These are phyloP conservation scores for Penicillium maclennaniae DNA, from an alignment of 495 filamentous ascomycete species.

Conservation along the genomic window DNA sequence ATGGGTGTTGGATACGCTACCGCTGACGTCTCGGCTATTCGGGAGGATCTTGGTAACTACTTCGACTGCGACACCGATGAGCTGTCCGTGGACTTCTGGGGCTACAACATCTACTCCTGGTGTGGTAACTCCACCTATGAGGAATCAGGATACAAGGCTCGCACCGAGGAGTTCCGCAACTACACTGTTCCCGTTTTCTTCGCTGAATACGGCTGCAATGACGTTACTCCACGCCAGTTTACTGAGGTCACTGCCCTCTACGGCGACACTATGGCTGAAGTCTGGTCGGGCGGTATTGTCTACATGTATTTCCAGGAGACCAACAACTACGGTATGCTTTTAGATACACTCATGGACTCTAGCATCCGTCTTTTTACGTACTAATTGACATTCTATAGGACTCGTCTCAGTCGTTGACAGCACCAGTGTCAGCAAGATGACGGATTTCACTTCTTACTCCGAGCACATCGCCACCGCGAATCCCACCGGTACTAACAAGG, in stretches of 20 bases:
- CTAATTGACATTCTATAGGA: slow-evolving; percentile 31
- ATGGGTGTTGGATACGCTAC: slow-evolving; percentile 95
- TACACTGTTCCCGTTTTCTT: slow-evolving; percentile 95
- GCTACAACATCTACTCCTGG: slow-evolving; percentile 99
- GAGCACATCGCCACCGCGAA: slow-evolving; percentile 62
- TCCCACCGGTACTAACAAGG: slow-evolving; percentile 62
- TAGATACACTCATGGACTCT: background rate
- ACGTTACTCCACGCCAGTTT: slow-evolving; percentile 68
- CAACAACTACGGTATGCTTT: slow-evolving; percentile 75
- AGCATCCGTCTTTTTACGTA: background rate
- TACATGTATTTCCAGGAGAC: slow-evolving; percentile 96
- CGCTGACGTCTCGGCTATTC: slow-evolving; percentile 81
- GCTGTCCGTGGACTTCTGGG: slow-evolving; percentile 87
- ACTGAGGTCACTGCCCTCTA: slow-evolving; percentile 84
- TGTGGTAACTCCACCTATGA: slow-evolving; percentile 76
- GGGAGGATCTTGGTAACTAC: slow-evolving; percentile 74
- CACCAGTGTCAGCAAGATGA: slow-evolving; percentile 54
- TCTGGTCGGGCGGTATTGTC: slow-evolving; percentile 92
- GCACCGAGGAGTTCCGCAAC: slow-evolving; percentile 76
- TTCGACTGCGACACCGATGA: slow-evolving; percentile 77
- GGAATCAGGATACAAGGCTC: slow-evolving; percentile 70
- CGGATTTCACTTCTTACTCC: slow-evolving; percentile 73
- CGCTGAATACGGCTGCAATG: slow-evolving; percentile 96
- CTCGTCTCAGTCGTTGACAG: slow-evolving; percentile 66
- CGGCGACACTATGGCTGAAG: slow-evolving; percentile 70